Base-by-base conservation (phyloP, 2,329 filamentous ascomycete genomes). In the Cladosporium phlei region DNA sequence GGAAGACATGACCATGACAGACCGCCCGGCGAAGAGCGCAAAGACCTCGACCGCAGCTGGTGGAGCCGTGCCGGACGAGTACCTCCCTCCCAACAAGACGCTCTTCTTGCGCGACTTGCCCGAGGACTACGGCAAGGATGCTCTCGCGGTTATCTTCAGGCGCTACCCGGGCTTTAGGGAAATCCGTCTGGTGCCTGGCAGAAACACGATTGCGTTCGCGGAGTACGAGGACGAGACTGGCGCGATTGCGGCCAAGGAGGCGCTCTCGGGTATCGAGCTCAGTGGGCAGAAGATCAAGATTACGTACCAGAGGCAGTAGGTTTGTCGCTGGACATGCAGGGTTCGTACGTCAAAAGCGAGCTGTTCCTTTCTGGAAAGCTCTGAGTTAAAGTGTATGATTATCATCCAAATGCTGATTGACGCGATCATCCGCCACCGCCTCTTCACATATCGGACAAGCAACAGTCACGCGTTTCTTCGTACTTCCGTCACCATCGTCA, bases 71-170 rank as follows among this genome's bases (percentile, higher is more conserved):
- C 89, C 90, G n/a, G 93, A 97, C 77, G 93, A 98, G 70, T 97
- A 95, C 67, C 79, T 97, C 3, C 91, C 91, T 3, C 91, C 93
- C 27, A 97, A 97, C 79, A 96, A 95, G 73, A 95, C 89, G 56
- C 78, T 98, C 27, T 95, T 97, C 71, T 74, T 97, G 51, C 88
- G 94, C 71, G 91, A 97, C 59, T 70, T 98, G 27, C 90, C 93
- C 7, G 87, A 91, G 53, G 86, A 88, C 54, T 88, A 86, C 68
- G 86, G 86, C 65, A 81, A 87, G 60, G 89, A 95, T 54, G 79
- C 77, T 19, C 78, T 98, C 46, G 85, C 82, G 0, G 76, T 77
- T 24, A 82, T 97, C 52, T 98, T 97, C 69, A 81, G 82, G 40
- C 83, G 86, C 38, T 98, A 94, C 71, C 87, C 95, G 53, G 91